phyloP scores from a whole-genome alignment of 1,284 basidiomycete genomes.

The Ceratobasidium sp. region DNA sequence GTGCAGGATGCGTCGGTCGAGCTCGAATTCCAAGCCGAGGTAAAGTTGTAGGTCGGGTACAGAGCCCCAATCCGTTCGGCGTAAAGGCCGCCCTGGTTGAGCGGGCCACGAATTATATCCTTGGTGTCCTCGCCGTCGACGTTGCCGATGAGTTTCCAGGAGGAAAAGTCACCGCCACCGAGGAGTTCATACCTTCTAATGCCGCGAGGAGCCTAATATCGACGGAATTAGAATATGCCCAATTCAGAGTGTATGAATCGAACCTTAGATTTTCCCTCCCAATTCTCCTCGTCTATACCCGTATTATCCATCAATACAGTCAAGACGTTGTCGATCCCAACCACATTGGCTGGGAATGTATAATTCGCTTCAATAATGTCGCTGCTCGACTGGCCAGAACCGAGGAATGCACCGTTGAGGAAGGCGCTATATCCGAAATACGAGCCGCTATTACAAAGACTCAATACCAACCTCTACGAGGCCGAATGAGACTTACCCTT shows the following conservation, averaged over 20 bases:
- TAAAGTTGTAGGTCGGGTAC: slow-evolving; percentile 19
- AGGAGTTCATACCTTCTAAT: slow-evolving; percentile 27
- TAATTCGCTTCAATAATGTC: slow-evolving; percentile 52
- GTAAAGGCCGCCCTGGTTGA: slow-evolving; percentile 24
- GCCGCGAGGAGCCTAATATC: not conserved
- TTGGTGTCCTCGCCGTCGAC: slow-evolving; percentile 32
- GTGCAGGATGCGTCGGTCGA: not conserved
- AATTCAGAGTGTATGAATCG: not conserved
- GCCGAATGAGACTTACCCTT: slow-evolving; percentile 57
- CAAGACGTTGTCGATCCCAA: slow-evolving; percentile 57
- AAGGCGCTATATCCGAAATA: slow-evolving; percentile 63
- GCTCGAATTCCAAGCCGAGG: slow-evolving; percentile 16
- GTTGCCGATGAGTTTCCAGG: slow-evolving; percentile 37
- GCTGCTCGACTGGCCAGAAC: slow-evolving; percentile 57
- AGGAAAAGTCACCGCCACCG: slow-evolving; percentile 22
- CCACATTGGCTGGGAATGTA: slow-evolving; percentile 55
- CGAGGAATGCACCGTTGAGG: slow-evolving; percentile 63
- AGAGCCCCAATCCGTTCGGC: slow-evolving; percentile 33
- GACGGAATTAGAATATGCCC: not conserved
- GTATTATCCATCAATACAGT: slow-evolving; percentile 55
- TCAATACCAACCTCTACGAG: not conserved
- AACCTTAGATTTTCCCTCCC: slow-evolving; percentile 53
- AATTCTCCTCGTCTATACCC: slow-evolving; percentile 53
- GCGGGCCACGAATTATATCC: slow-evolving; percentile 30
- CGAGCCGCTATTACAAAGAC: slow-evolving; percentile 57